A percentile compares a stretch with the other conserved stretches of the same genome.
Evolutionary conservation across 1,139 yeast genomes (phyloP).

Genomic region (Debaryomyces nepalensis): DNA sequence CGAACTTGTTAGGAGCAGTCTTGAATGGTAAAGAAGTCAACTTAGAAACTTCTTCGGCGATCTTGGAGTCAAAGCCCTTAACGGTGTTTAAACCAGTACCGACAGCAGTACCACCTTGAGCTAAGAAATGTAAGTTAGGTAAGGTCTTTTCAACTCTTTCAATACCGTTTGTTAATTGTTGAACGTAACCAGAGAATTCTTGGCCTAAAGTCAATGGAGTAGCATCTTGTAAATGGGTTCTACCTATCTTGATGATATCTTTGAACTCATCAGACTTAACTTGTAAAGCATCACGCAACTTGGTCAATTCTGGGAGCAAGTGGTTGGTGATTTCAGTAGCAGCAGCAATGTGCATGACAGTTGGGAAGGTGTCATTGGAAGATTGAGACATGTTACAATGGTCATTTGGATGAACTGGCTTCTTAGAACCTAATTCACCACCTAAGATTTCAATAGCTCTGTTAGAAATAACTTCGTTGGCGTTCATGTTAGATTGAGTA

Average conservation of each 20-base stretch:
- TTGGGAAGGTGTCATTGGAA: slow-evolving; percentile 97
- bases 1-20: slow-evolving; percentile 98
- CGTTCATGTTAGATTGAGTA: slow-evolving; percentile 98
- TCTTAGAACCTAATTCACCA: slow-evolving; percentile 88
- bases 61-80: slow-evolving; percentile 82
- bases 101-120: slow-evolving; percentile 99
- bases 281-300: slow-evolving; percentile 75
- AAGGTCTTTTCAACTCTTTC: slow-evolving; percentile 78
- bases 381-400: slow-evolving; percentile 99
- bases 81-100: slow-evolving; percentile 97
- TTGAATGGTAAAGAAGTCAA: slow-evolving; percentile 86
- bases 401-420: slow-evolving; percentile 96
- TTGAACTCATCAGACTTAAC: slow-evolving; percentile 81
- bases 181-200: slow-evolving; percentile 96
- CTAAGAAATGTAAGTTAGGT: slow-evolving; percentile 78
- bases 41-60: slow-evolving; percentile 78
- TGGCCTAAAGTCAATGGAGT: slow-evolving; percentile 98
- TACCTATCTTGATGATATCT: slow-evolving; percentile 93
- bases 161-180: slow-evolving; percentile 89
- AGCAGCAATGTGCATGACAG: slow-evolving; percentile 99
- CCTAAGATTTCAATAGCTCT: slow-evolving; percentile 96
- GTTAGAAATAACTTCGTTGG: slow-evolving; percentile 97
- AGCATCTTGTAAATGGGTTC: slow-evolving; percentile 98
- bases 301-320: slow-evolving; percentile 78
- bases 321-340: slow-evolving; percentile 80